Percentiles rank a stretch among this genome's conserved stretches.
phyloP scores from a whole-genome alignment of 164 flowering plant species.

The Aristolochia fimbriata region DNA sequence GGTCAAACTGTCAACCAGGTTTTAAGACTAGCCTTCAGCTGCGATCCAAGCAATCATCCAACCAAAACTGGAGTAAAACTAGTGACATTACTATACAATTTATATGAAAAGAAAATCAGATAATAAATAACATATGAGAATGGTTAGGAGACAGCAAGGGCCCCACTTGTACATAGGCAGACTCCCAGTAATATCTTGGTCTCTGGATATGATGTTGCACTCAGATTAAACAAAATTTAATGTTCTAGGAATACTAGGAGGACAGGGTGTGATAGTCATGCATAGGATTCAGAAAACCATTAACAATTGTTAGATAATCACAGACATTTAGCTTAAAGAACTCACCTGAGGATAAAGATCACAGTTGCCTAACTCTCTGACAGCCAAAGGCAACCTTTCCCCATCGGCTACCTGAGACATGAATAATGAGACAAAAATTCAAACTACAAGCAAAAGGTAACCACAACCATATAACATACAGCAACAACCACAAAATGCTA shows the following conservation, averaged over 20 bases:
- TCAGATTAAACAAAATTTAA: background rate
- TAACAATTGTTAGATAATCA: background rate
- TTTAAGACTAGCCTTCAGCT: too few species aligned
- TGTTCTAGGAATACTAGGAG: background rate
- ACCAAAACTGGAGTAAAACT: too few species aligned
- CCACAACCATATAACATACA: background rate
- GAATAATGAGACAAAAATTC: background rate
- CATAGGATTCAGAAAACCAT: background rate
- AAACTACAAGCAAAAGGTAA: background rate
- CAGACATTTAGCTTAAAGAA: conserved; percentile 2
- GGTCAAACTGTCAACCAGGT: too few species aligned
- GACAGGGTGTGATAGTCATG: background rate
- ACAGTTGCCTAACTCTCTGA: conserved; percentile 93
- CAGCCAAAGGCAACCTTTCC: conserved; percentile 91
- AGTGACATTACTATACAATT: too few species aligned
- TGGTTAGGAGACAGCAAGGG: too few species aligned
- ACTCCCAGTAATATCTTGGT: background rate
- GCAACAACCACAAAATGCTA: background rate
- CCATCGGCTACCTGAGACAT: conserved; percentile 76
- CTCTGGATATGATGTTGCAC: background rate
- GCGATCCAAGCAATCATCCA: too few species aligned
- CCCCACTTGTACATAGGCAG: too few species aligned
- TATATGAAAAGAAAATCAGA: too few species aligned
- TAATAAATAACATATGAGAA: too few species aligned
- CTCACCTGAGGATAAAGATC: conserved; percentile 96